Evolutionary conservation across 2,329 filamentous ascomycete genomes (phyloP).

Genomic region (Ascomycota sp.): DNA sequence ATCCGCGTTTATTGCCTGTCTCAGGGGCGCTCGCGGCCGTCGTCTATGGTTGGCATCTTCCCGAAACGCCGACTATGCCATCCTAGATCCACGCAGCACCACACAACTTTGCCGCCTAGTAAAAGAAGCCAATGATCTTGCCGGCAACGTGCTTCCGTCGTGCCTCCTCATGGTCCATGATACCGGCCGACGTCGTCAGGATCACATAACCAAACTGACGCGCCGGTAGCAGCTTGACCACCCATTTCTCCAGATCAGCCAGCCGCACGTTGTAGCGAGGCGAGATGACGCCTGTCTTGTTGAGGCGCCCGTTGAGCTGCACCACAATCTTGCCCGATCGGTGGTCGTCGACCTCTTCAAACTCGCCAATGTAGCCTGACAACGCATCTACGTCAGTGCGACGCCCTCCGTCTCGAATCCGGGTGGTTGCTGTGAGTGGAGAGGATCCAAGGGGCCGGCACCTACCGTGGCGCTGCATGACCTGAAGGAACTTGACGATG

Average conservation of each 20-base stretch:
- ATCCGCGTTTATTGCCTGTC: no score
- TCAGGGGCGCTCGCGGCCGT: slow-evolving; percentile 7
- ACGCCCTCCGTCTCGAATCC: slow-evolving; percentile 60
- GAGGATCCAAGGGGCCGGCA: slow-evolving; percentile 10
- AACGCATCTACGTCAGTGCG: slow-evolving; percentile 38
- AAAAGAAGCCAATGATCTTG: slow-evolving; percentile 99
- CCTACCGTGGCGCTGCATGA: slow-evolving; percentile 99
- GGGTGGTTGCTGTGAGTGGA: slow-evolving; percentile 5
- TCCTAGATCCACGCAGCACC: slow-evolving; percentile 8
- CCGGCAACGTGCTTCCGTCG: slow-evolving; percentile 95
- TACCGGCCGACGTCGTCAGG: slow-evolving; percentile 94
- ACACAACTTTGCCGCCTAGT: slow-evolving; percentile 31
- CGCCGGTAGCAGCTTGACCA: slow-evolving; percentile 92
- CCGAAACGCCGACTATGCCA: slow-evolving; percentile 16
- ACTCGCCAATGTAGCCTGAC: slow-evolving; percentile 94
- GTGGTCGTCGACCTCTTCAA: slow-evolving; percentile 98
- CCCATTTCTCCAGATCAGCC: slow-evolving; percentile 96
- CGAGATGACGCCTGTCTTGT: slow-evolving; percentile 98
- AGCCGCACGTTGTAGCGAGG: slow-evolving; percentile 99
- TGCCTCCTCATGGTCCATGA: slow-evolving; percentile 99
- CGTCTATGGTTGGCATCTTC: slow-evolving; percentile 15
- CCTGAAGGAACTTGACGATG: slow-evolving; percentile 95
- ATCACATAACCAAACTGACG: slow-evolving; percentile 99
- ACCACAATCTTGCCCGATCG: slow-evolving; percentile 99
- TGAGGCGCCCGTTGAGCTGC: slow-evolving; percentile 92